phyloP scores from a whole-genome alignment of 176 grass and related monocot genomes.

The Oryza australiensis region DNA sequence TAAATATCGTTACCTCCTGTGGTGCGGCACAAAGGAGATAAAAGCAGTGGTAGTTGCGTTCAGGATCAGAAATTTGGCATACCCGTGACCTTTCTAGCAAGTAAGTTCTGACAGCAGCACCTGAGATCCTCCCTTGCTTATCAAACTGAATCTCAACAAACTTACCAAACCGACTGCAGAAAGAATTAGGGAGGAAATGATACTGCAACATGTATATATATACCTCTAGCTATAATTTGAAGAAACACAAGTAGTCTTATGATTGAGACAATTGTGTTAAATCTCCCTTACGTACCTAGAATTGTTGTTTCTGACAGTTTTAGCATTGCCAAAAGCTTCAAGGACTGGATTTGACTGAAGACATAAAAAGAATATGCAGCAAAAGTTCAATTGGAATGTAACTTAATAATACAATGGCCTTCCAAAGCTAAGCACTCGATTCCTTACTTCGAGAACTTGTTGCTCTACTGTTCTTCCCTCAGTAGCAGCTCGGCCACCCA shows the following conservation, averaged over 20 bases:
- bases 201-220: conserved; percentile 35
- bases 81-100: conserved; percentile 95
- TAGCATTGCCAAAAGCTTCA: conserved; percentile 99
- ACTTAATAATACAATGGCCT: conserved; percentile 20
- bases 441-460: conserved; percentile 91
- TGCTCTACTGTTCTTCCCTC: conserved; percentile 99
- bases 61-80: conserved; percentile 94
- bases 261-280: conserved; percentile 4
- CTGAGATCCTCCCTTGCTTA: conserved; percentile 94
- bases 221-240: conserved; percentile 16
- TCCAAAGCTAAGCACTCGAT: conserved; percentile 12
- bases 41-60: conserved; percentile 99
- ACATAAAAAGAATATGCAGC: conserved; percentile 35
- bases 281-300: conserved; percentile 61
- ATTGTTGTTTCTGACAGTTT: conserved; percentile 99
- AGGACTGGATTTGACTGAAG: conserved; percentile 99
- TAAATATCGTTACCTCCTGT: conserved; percentile 65
- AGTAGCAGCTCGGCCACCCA: conserved; percentile 88
- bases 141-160: conserved; percentile 99
- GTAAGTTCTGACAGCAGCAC: conserved; percentile 96
- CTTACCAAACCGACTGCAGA: conserved; percentile 96
- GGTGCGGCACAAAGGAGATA: conserved; percentile 98
- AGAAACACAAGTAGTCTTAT: conserved; percentile 24
- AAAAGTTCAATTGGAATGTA: conserved; percentile 23
- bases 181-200: conserved; percentile 42